phyloP scores from a whole-genome alignment of 2,329 filamentous ascomycete species.

The Lojkania enalia region DNA sequence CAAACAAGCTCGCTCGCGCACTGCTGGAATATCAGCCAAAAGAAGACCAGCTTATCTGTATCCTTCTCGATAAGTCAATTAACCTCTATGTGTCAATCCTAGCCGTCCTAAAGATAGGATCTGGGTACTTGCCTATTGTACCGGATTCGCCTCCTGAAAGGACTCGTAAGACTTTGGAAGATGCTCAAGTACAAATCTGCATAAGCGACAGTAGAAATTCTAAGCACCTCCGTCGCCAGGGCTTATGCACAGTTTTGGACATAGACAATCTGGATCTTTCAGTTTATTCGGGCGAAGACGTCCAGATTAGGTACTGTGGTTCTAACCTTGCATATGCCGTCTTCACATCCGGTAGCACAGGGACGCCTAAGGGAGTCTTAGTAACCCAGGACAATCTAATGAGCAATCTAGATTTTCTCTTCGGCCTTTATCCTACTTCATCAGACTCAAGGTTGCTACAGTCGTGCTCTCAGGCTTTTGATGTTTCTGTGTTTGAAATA shows the following conservation, averaged over 20 bases:
- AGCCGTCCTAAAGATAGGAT: conserved; percentile 72
- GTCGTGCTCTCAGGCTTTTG: conserved; percentile 81
- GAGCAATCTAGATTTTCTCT: conserved; percentile 72
- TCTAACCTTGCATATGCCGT: conserved; percentile 72
- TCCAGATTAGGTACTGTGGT: conserved; percentile 44
- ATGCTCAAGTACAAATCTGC: conserved; percentile 58
- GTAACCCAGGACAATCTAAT: conserved; percentile 76
- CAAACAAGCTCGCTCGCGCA: conserved; percentile 66
- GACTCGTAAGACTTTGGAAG: conserved; percentile 62
- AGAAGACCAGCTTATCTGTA: conserved; percentile 65
- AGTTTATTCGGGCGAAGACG: conserved; percentile 42
- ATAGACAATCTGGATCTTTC: conserved; percentile 36
- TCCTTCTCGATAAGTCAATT: conserved; percentile 77
- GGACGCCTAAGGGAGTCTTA: conserved; percentile 75
- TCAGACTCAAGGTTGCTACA: conserved; percentile 69
- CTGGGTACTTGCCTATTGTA: conserved; percentile 78
- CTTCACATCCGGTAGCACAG: conserved; percentile 83
- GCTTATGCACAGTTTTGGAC: conserved; percentile 26
- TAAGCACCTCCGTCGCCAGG: conserved; percentile 8
- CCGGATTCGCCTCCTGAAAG: conserved; percentile 69
- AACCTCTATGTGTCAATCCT: conserved; percentile 74
- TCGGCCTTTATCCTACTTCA: conserved; percentile 65
- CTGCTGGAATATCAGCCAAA: conserved; percentile 54
- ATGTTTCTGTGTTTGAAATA: conserved; percentile 87
- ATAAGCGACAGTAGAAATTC: conserved; percentile 42